Evolutionary conservation across 805 yeast genomes (phyloP), one percentile per base, ranked within the genome.

Genomic region (Wickerhamomyces tratensis): DNA sequence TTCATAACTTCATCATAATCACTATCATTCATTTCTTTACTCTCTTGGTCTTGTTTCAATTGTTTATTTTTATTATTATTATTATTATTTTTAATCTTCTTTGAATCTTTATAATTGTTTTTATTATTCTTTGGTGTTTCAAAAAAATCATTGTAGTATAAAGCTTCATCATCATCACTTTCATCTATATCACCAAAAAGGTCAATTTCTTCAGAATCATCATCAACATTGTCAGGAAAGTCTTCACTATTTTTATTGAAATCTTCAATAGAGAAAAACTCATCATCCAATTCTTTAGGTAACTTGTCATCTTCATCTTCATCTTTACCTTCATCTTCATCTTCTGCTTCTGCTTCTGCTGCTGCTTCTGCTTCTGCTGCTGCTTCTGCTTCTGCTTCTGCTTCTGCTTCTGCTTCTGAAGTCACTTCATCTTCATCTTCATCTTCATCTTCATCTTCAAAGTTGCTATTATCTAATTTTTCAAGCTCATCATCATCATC

Each of bases 251-350:
- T 87, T 54, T 72, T 76, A 62, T 83, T 86, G 67, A 85, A 91
- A 42, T 83, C 85, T 49, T 87, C 95, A 36, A 91, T 76, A 46
- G 86, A 79, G 57, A 91, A 91, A 51, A 88, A 82, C 7, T 79
- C 86, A 53, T 86, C 95, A 56, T 89, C 85, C 30, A 89, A 68
- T 1, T 88, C 91, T 52, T 71, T 74, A 20, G 20, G 20, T 4
- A 20, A 20, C 4, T 20, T 20, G 20, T 20, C 20, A 20, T 20
- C 30, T 27, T 10, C 30, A 27, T 54, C 59, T 6, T 56, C 54
- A 4, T 55, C 62, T 11, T 54, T 63, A 12, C 54, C 60, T 3
- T 47, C 57, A 6, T 55, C 66, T 6, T 45, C 50, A 12, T 54
- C 51, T 10, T 48, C 56, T 11, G 45, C 53, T n/a, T 56, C 62